A percentile compares a stretch with the other conserved stretches of the same genome.
These are phyloP conservation scores for Pleodorina starrii DNA, from an alignment of 139 green algal genomes.

Conservation along the genomic window DNA sequence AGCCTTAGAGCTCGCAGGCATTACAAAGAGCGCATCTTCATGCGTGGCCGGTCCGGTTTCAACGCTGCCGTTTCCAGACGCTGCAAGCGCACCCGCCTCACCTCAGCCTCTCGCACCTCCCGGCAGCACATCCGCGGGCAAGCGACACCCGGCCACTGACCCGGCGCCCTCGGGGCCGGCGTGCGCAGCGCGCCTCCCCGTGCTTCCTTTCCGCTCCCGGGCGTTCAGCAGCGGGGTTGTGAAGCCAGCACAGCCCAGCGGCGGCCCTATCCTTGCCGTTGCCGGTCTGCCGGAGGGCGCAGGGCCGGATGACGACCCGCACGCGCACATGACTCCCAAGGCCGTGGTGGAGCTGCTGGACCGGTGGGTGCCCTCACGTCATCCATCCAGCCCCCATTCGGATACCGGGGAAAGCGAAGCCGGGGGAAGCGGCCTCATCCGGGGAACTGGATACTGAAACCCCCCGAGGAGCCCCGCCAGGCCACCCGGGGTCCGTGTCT, in stretches of 20 bases:
- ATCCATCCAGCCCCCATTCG: too few relatives aligned
- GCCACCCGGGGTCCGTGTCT: too few relatives aligned
- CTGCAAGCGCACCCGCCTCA: neutral
- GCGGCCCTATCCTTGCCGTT: slow-evolving; percentile 13
- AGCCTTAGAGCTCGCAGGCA: neutral
- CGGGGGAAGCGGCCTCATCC: too few relatives aligned
- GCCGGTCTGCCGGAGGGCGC: neutral
- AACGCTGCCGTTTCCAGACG: neutral
- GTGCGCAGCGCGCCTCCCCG: neutral
- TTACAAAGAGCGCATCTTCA: neutral
- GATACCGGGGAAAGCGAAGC: too few relatives aligned
- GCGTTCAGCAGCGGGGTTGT: slow-evolving; percentile 15
- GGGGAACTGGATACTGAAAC: too few relatives aligned
- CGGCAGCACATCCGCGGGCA: too few relatives aligned
- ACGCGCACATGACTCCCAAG: slow-evolving; percentile 49
- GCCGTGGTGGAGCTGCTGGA: slow-evolving; percentile 65
- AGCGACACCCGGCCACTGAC: too few relatives aligned
- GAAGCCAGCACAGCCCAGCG: neutral
- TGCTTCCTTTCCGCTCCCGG: neutral
- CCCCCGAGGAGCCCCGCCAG: too few relatives aligned
- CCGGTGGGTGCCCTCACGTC: slow-evolving; percentile 32
- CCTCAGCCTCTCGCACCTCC: too few relatives aligned
- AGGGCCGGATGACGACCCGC: neutral
- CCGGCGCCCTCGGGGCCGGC: too few relatives aligned
- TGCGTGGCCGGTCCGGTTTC: neutral